These are phyloP conservation scores for Pisolithus thermaeus DNA, from an alignment of 1,284 basidiomycete genomes.

Conservation along the genomic window DNA sequence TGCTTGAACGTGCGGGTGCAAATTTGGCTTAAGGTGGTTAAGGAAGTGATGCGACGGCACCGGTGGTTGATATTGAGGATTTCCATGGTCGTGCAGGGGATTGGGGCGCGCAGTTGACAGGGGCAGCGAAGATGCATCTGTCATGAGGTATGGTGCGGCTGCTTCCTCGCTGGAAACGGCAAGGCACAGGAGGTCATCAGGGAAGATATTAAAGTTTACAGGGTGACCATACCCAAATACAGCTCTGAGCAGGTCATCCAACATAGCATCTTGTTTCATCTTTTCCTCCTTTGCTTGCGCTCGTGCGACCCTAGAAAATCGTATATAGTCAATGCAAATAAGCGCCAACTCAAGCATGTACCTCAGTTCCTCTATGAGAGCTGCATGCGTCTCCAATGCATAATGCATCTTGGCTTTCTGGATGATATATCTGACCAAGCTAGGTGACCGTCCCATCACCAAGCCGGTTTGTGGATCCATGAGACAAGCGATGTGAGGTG, in stretches of 20 bases:
- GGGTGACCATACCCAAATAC: constrained; percentile 45
- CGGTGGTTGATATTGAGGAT: constrained; percentile 7
- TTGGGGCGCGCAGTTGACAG: constrained; percentile 7
- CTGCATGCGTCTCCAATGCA: constrained; percentile 55
- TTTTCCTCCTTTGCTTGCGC: constrained; percentile 46
- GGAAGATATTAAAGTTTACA: neutral
- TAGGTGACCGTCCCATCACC: constrained; percentile 54
- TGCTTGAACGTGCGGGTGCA: constrained; percentile 7
- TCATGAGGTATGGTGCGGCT: constrained; percentile 13
- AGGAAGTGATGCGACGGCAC: constrained; percentile 8
- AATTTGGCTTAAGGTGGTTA: constrained; percentile 5
- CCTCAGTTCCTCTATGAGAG: constrained; percentile 58
- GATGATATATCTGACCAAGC: constrained; percentile 65
- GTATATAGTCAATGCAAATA: neutral
- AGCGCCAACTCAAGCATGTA: neutral
- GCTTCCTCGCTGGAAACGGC: constrained; percentile 25
- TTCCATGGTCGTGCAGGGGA: constrained; percentile 3
- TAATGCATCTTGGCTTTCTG: constrained; percentile 71
- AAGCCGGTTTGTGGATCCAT: constrained; percentile 50
- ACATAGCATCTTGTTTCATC: constrained; percentile 48
- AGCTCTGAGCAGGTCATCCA: constrained; percentile 46
- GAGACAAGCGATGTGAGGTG: constrained; percentile 42
- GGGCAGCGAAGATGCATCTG: constrained; percentile 1
- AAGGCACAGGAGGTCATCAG: neutral
- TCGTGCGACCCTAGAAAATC: constrained; percentile 31